Base-by-base conservation (phyloP, 169 alveolate genomes). In the Perkinsus marinus region DNA sequence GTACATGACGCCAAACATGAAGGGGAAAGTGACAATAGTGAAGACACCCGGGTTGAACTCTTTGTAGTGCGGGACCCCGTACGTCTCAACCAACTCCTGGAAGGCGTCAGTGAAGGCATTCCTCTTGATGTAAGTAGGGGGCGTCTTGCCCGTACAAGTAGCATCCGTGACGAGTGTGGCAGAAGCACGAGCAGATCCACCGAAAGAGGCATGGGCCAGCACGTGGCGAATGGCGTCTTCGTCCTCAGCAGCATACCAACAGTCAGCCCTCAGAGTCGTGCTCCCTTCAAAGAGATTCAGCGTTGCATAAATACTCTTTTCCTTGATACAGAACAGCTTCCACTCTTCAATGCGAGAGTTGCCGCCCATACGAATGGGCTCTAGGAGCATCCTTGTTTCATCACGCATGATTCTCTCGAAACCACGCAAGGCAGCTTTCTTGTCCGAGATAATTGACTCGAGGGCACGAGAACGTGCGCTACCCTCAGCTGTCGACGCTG, bases 1-100 rank as follows among this genome's bases (percentile, higher is more conserved):
- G 93, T 98, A 99, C 99, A 99, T 99, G 39, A 99, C 97, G 22
- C 99, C 99, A 95, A 99, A 99, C 91, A 99, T 95, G 96, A 99
- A 99, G 17, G 99, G 99, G 95, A 99, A 98, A 0, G 99, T 97
- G 68, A 98, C 98, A 30, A 97, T 95, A 26, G 99, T 98, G 91
- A 98, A 97, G 36, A 98, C 96, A 57, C 99, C 99, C 2, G 99
- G 99, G 93, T 98, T 98, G 16, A 98, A 98, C 94, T 98, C 99
- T 93, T 98, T 97, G 93, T 99, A 99, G 91, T 98, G 97, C 36
- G 99, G 99, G 9, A 98, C 95, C 39, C 99, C 99, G 95, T 99
- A 99, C 57, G 99, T 98, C 95, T 99, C 99, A 39, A 99, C 99
- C 92, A 99, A 96, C 89, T 97, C 98, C 94, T 98, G 96, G 93